These are phyloP conservation scores for Baorangia bicolor DNA, from an alignment of 768 basidiomycete species.

Conservation along the genomic window DNA sequence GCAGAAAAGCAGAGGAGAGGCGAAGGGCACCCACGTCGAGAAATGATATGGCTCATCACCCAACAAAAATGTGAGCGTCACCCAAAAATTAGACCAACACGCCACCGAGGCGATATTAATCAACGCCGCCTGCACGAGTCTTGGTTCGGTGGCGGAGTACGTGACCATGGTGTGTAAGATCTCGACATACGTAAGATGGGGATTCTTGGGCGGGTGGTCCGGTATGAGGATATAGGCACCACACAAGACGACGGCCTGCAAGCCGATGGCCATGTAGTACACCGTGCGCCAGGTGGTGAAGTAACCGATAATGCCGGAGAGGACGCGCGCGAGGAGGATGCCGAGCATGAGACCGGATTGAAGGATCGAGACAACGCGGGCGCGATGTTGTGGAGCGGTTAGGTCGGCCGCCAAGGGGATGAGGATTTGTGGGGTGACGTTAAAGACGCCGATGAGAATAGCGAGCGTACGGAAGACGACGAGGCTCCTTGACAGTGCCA, in stretches of 20 bases:
- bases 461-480: slow-evolving; percentile 34
- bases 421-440: slow-evolving; percentile 40
- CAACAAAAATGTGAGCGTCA: slow-evolving; percentile 48
- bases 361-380: slow-evolving; percentile 32
- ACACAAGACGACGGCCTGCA: slow-evolving; percentile 29
- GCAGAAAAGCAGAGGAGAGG: not conserved
- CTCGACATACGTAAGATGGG: slow-evolving; percentile 34
- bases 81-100: slow-evolving; percentile 38
- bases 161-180: slow-evolving; percentile 40
- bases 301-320: slow-evolving; percentile 41
- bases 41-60: slow-evolving; percentile 40
- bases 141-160: slow-evolving; percentile 40
- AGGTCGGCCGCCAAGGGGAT: slow-evolving; percentile 48
- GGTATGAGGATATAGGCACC: slow-evolving; percentile 37
- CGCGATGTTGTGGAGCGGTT: slow-evolving; percentile 30
- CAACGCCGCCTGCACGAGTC: slow-evolving; percentile 36
- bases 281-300: slow-evolving; percentile 41
- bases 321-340: slow-evolving; percentile 31
- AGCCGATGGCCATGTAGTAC: slow-evolving; percentile 43
- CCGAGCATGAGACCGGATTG: slow-evolving; percentile 30
- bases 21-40: slow-evolving; percentile 26
- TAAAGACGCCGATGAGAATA: slow-evolving; percentile 38
- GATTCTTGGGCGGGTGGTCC: slow-evolving; percentile 42
- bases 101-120: slow-evolving; percentile 31
- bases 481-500: slow-evolving; percentile 38